These are phyloP conservation scores for Beauveria brongniartii DNA, from an alignment of 2,329 filamentous ascomycete species.

Conservation along the genomic window DNA sequence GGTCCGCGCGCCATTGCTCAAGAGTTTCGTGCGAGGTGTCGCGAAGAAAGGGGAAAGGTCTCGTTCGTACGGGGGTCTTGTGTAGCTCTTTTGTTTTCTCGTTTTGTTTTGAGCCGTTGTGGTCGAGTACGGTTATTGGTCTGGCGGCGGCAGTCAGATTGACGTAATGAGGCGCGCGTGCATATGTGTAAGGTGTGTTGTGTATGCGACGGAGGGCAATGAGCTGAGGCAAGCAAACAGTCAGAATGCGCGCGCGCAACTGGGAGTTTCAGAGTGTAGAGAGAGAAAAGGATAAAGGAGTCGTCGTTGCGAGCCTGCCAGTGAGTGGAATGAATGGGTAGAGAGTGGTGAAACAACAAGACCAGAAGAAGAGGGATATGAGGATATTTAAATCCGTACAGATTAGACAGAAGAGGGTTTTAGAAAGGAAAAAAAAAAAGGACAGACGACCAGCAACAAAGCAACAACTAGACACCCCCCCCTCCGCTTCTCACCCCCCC, in stretches of 20 bases:
- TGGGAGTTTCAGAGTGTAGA: background rate
- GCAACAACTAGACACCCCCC: background rate
- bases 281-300: background rate
- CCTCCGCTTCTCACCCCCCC: background rate
- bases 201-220: background rate
- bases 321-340: background rate
- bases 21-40: background rate
- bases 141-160: background rate
- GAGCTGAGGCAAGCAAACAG: background rate
- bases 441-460: background rate
- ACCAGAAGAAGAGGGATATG: background rate
- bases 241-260: background rate
- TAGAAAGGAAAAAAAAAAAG: background rate
- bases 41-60: background rate
- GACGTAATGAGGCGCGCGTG: background rate
- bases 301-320: background rate
- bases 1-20: conserved; percentile 11
- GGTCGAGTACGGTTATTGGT: background rate
- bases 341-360: background rate
- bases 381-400: conserved; percentile 7
- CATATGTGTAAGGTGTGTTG: background rate
- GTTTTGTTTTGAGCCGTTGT: background rate
- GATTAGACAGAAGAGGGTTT: background rate
- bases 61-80: background rate
- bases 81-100: background rate